Evolutionary conservation across 768 basidiomycete species (phyloP).

Genomic region (Cubamyces lactineus): DNA sequence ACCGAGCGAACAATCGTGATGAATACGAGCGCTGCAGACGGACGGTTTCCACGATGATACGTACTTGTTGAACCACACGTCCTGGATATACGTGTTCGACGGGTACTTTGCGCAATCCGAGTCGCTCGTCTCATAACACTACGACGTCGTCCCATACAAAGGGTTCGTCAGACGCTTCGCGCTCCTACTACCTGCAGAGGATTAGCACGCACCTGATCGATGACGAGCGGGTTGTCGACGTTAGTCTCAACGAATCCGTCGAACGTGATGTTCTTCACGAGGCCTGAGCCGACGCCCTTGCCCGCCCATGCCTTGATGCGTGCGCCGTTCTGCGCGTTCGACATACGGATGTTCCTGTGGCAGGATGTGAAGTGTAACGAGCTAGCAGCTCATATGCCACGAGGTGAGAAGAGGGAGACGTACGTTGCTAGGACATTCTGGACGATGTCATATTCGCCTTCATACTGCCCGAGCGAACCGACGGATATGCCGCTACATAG

Average conservation of each 20-base stretch:
- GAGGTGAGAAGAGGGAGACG: constrained; percentile 22
- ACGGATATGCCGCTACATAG: constrained; percentile 55
- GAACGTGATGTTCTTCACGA: constrained; percentile 61
- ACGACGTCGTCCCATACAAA: background rate
- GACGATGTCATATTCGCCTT: constrained; percentile 56
- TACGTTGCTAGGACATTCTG: constrained; percentile 58
- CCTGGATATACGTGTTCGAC: constrained; percentile 57
- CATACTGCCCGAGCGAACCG: constrained; percentile 61
- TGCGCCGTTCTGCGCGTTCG: constrained; percentile 66
- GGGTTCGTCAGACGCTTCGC: no score
- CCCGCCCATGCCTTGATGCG: constrained; percentile 73
- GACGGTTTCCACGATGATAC: constrained; percentile 1
- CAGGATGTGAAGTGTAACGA: background rate
- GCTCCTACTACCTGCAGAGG: no score
- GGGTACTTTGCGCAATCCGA: constrained; percentile 56
- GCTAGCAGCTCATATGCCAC: background rate
- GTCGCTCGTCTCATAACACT: constrained; percentile 55
- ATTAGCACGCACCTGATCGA: constrained; percentile 50
- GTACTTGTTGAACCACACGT: constrained; percentile 58
- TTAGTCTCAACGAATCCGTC: constrained; percentile 53
- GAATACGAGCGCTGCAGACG: constrained; percentile 1
- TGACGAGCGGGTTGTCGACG: constrained; percentile 62
- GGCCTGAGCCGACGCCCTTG: constrained; percentile 57
- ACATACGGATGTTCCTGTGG: constrained; percentile 57
- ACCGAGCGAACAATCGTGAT: background rate